Evolutionary conservation across 805 yeast genomes (phyloP), one percentile per base, ranked within the genome.

Genomic region (Blastobotrys chiropterorum): DNA sequence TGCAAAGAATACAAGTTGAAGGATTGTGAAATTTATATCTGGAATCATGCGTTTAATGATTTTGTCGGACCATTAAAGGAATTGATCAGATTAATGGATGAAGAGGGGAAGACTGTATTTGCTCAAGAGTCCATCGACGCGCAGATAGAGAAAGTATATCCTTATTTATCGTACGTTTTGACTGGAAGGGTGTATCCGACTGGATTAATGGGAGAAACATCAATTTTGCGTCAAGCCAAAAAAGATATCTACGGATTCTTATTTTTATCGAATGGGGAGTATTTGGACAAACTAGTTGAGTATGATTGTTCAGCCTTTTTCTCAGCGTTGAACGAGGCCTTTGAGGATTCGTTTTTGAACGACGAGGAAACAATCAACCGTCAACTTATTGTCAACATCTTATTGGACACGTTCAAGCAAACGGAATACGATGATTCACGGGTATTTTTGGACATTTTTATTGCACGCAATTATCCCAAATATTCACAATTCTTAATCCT

Each of bases 161-260:
- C 82, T 0, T 92, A 85, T 62, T 63, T 90, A 54, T 76, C 89
- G 0, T 85, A 80, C 60, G 69, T 82, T 8, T 70, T 88, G 22
- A 83, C 92, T 0, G 95, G 95, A 0, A 72, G 94, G 51, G 85
- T 83, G 53, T 92, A 83, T 63, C 97, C 97, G 0, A 81, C 85
- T 1, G 86, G 85, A 44, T 67, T 71, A 26, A 72, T 84, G 19
- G 70, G 65, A 2, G 66, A 63, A 6, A 62, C 57, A 2, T 57
- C 63, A 3, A 67, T 66, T n/a, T 63, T 64, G 1, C 48, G 60
- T 0, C 53, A 62, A 2, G 81, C 83, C 0, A 85, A 85, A 59
- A 53, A 71, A 20, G 67, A 72, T 13, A 59, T 86, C 0, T 83
- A 83, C 54, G 43, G 2, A 38, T 17, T 7, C 20, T 4, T 30